Base-by-base conservation (phyloP, 2,329 filamentous ascomycete species). In the Bipolaris oryzae region DNA sequence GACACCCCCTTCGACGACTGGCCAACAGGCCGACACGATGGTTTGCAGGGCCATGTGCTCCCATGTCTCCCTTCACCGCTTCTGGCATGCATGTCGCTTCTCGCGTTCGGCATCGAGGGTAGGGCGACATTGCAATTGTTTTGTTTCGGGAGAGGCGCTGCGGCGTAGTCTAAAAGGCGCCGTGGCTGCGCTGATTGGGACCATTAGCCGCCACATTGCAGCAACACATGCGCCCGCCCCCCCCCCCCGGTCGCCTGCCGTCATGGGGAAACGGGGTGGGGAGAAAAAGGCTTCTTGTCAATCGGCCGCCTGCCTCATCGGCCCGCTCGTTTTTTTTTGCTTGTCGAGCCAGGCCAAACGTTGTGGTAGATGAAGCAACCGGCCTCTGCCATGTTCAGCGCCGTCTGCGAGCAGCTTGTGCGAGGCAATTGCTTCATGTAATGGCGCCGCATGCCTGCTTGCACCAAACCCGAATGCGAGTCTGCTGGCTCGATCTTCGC, bases 151-250 rank as follows among this genome's bases (percentile, higher is more conserved):
- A 62, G 61, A 42, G 61, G 61, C 61, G 56, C 42, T 52, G 46
- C 55, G 52, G 53, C 49, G 47, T 43, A 58, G 50, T 50, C 46
- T 18, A 28, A 42, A 41, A 33, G 23, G 28, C 57, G 64, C 59
- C 53, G 57, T 50, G 18, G 21, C 11, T 7, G n/a, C 33, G 50
- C 43, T 42, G 59, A 54, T 63, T 62, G 62, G 64, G 53, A 55
- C 46, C 45, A 56, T 41, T 56, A 62, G 64, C 58, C 66, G 66
- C 62, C 55, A 34, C 21, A 20, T 50, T 55, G 50, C 54, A 50
- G 20, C 25, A 41, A 41, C 18, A 25, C 43, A 46, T 35, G 42
- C 44, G 50, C 25, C 25, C 56, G 45, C 5, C 21, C 56, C 48
- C n/a, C n/a, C n/a, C n/a, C n/a, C n/a, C 21, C 55, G 20, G 18